Base-by-base conservation (phyloP, 306 rosid genomes). In the Rosa chinensis region DNA sequence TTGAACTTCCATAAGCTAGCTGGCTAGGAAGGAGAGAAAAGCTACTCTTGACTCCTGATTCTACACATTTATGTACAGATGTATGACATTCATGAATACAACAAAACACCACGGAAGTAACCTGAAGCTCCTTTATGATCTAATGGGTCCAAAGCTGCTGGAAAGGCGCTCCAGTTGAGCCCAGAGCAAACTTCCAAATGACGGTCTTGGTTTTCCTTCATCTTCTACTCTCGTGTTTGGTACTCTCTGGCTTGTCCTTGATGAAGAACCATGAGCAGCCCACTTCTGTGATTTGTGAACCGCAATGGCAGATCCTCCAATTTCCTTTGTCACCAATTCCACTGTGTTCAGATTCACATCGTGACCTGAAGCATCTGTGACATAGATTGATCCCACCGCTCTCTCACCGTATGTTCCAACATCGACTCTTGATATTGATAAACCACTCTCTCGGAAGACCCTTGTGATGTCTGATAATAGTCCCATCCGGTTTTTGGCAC, bases 101-200 rank as follows among this genome's bases (percentile, higher is more conserved):
- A 45, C 56, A 68, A n/a, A 56, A 28, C 10, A 55, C 42, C 67
- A 21, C 20, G 5, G 21, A 66, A 17, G n/a, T 21, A 8, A 39
- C 17, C 45, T 28, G 16, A 16, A 66, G 25, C 64, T 39, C 9
- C 5, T 84, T 84, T 79, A 85, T 6, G 88, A 83, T 82, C 78
- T 79, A 6, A 89, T 78, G 71, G 89, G 76, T 67, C 90, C 82
- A n/a, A 91, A 90, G 68, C 70, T 87, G 67, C 79, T 18, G 0
- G 96, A 93, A 56, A 96, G 84, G 35, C 97, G 86, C 74, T 84
- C 99, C 5, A 96, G 78, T 25, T 84, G 96, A 40, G 97, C 87
- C 98, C 99, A 81, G 8, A 96, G 62, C 85, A 90, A 72, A 87
- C 86, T 84, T 71, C 96, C 98, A 4, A 93, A 44, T 48, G 98